Conservation (phyloP, 2,329 filamentous ascomycete genomes). For the Aspergillus novoparasiticus region DNA sequence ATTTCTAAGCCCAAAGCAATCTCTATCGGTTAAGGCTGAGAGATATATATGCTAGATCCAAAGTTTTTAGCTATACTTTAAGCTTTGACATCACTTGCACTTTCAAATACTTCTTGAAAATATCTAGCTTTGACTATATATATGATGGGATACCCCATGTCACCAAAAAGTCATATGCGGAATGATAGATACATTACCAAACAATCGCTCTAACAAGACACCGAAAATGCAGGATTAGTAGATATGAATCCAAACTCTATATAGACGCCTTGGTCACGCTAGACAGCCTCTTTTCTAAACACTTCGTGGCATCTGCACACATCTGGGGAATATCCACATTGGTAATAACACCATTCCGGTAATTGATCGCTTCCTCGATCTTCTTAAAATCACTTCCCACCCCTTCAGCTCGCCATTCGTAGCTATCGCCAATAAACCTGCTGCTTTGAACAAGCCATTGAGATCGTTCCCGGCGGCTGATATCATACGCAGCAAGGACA, state of each 20-base stretch:
- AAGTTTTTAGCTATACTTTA: not conserved
- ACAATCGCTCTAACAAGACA: not conserved
- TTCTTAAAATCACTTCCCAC: constrained; percentile 20
- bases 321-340: constrained; percentile 29
- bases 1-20: not conserved
- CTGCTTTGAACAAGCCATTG: constrained; percentile 41
- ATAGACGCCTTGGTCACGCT: constrained; percentile 10
- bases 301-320: constrained; percentile 27
- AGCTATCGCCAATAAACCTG: constrained; percentile 34
- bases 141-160: not conserved
- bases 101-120: not conserved
- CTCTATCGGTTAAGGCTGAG: not conserved
- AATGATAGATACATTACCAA: not conserved
- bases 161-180: not conserved
- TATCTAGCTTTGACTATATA: not conserved
- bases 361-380: constrained; percentile 23
- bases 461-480: constrained; percentile 27
- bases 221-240: not conserved
- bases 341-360: constrained; percentile 21
- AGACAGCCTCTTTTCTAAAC: constrained; percentile 19
- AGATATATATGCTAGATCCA: not conserved
- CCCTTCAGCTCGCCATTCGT: constrained; percentile 34
- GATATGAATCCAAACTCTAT: not conserved
- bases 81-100: not conserved
- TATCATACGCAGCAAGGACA: constrained; percentile 32